Percentiles rank a stretch among this genome's conserved stretches.
Evolutionary conservation across 139 green algal genomes (phyloP).

Genomic region (Pleodorina starrii): DNA sequence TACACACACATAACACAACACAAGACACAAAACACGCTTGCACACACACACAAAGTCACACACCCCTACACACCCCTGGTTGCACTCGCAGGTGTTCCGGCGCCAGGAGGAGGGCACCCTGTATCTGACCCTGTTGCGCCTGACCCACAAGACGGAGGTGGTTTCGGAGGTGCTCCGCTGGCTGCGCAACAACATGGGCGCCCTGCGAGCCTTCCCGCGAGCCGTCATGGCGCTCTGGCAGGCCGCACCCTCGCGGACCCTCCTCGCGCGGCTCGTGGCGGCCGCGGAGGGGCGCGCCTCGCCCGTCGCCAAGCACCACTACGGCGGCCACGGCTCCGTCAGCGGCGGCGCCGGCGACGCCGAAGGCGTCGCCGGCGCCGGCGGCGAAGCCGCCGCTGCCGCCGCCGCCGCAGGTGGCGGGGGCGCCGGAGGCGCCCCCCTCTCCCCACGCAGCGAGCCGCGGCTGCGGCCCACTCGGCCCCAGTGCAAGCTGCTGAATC

Average conservation of each 20-base stretch:
- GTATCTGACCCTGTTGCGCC: slow-evolving; percentile 21
- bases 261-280: slow-evolving; percentile 11
- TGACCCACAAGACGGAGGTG: slow-evolving; percentile 26
- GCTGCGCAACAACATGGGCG: slow-evolving; percentile 29
- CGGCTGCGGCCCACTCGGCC: background rate
- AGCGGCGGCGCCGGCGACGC: background rate
- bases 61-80: too few relatives aligned
- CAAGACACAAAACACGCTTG: too few relatives aligned
- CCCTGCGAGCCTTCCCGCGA: slow-evolving; percentile 19
- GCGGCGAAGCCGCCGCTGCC: background rate
- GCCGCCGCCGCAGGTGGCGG: background rate
- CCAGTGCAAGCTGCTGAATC: slow-evolving; percentile 32
- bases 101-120: slow-evolving; percentile 23
- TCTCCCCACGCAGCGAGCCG: background rate
- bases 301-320: background rate
- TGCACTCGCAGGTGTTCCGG: slow-evolving; percentile 29
- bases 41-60: too few relatives aligned
- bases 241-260: background rate
- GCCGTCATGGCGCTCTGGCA: slow-evolving; percentile 20
- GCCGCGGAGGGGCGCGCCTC: background rate
- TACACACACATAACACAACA: too few relatives aligned
- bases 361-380: background rate
- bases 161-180: slow-evolving; percentile 36
- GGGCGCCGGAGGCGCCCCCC: background rate
- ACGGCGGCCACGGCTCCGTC: background rate